Conservation (phyloP, 1,139 yeast species). For the Casaregolazyma lundiana region DNA sequence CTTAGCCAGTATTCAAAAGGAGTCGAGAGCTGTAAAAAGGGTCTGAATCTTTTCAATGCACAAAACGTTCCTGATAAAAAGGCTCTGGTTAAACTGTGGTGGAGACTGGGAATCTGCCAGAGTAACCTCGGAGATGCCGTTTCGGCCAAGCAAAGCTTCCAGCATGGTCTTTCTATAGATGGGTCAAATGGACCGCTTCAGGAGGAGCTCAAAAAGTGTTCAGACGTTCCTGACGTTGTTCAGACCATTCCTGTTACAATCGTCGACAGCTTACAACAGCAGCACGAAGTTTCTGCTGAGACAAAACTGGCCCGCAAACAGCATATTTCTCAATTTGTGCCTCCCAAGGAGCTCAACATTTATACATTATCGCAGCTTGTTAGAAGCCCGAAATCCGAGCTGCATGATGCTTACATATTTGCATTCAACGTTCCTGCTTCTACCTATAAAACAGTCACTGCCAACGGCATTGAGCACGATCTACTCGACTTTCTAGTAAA, state of each 20-base stretch:
- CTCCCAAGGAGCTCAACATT: conserved; percentile 22
- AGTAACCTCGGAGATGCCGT: conserved; percentile 31
- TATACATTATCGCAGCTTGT: conserved; percentile 21
- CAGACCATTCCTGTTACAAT: conserved; percentile 12
- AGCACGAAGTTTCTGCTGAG: conserved; percentile 1
- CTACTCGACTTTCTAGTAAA: conserved; percentile 50
- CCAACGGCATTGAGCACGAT: conserved; percentile 55
- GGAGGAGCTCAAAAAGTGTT: conserved; percentile 13
- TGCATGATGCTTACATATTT: conserved; percentile 38
- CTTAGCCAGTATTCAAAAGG: conserved; percentile 53
- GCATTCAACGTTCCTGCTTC: conserved; percentile 34
- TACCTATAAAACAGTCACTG: conserved; percentile 24
- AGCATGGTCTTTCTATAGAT: conserved; percentile 44
- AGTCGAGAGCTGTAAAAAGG: conserved; percentile 28
- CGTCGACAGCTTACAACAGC: conserved; percentile 17
- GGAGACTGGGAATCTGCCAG: conserved; percentile 52
- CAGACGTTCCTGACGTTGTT: neutral
- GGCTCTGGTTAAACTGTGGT: conserved; percentile 45
- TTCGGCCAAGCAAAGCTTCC: conserved; percentile 38
- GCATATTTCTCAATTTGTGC: conserved; percentile 2
- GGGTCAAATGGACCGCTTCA: conserved; percentile 38
- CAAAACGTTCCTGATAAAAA: conserved; percentile 13
- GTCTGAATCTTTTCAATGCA: neutral
- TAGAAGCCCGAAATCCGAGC: conserved; percentile 22
- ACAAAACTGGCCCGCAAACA: neutral